Conservation (phyloP, 306 rosid genomes). For the Prunus fruticosa region DNA sequence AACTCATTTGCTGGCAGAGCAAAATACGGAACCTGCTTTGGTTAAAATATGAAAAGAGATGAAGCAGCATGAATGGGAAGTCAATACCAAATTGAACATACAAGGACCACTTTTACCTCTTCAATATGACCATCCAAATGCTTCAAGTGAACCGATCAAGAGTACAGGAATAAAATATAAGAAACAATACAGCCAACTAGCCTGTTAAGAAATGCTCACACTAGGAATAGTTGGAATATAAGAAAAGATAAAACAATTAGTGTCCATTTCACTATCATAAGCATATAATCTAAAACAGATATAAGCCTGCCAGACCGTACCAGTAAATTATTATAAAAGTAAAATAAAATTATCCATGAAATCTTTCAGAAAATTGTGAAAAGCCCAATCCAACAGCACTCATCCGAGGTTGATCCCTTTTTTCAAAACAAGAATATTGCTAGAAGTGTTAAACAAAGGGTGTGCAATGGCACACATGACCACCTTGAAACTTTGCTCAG, state of each 20-base stretch:
- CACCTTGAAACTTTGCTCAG: neutral
- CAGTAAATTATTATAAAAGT: neutral
- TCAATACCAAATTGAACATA: conserved; percentile 16
- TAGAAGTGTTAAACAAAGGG: neutral
- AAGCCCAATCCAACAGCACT: neutral
- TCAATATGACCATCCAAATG: conserved; percentile 96
- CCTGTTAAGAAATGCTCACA: conserved; percentile 12
- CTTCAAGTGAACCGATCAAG: conserved; percentile 75
- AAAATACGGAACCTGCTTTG: conserved; percentile 93
- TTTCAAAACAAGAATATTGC: neutral
- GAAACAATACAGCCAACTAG: conserved; percentile 6
- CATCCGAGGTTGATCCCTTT: neutral
- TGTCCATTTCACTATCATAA: neutral
- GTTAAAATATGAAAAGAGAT: conserved; percentile 36
- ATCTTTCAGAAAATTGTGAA: neutral
- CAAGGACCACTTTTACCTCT: conserved; percentile 51
- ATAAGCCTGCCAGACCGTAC: neutral
- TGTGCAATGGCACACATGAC: neutral
- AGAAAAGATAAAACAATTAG: neutral
- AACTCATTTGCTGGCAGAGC: conserved; percentile 95
- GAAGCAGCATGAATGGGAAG: conserved; percentile 29
- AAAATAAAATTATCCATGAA: neutral
- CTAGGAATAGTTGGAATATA: neutral
- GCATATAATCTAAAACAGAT: neutral
- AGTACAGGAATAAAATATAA: conserved; percentile 8